Conservation (phyloP, 345 rosid genomes). For the Linum lewisii region DNA sequence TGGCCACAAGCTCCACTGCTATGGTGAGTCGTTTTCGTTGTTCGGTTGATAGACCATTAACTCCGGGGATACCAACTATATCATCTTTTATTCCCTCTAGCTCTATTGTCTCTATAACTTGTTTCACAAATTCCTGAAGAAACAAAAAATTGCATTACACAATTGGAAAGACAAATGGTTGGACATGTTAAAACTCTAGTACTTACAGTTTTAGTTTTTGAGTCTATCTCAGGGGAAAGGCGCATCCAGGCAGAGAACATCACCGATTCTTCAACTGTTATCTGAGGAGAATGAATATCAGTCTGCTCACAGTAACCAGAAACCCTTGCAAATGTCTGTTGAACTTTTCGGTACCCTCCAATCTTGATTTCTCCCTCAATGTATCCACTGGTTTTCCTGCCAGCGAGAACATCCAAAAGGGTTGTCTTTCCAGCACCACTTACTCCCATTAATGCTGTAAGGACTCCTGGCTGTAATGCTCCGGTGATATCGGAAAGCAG, state of each 20-base stretch:
- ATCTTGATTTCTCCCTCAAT: constrained; percentile 44
- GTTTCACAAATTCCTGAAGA: not conserved
- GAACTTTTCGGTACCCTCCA: constrained; percentile 45
- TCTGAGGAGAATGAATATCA: constrained; percentile 54
- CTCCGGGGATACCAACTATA: not conserved
- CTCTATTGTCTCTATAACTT: not conserved
- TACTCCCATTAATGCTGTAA: constrained; percentile 60
- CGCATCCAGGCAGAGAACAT: constrained; percentile 46
- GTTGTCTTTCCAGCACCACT: constrained; percentile 80
- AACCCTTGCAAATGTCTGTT: constrained; percentile 49
- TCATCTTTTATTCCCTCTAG: not conserved
- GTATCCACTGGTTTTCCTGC: constrained; percentile 44
- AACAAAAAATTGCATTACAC: not conserved
- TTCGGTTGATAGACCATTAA: constrained; percentile 3
- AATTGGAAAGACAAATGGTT: too few species aligned
- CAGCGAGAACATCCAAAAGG: constrained; percentile 57
- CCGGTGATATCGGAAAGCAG: constrained; percentile 44
- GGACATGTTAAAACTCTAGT: too few species aligned
- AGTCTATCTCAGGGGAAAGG: constrained; percentile 22
- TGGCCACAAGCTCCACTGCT: constrained; percentile 4
- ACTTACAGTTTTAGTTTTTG: constrained; percentile 25
- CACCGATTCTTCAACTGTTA: constrained; percentile 47
- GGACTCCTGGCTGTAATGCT: constrained; percentile 53
- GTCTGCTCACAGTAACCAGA: constrained; percentile 56
- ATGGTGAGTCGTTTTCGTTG: not conserved